Percentiles rank a stretch among this genome's conserved stretches.
Conservation (phyloP, 164 flowering plant species). For the Aristolochia californica region DNA sequence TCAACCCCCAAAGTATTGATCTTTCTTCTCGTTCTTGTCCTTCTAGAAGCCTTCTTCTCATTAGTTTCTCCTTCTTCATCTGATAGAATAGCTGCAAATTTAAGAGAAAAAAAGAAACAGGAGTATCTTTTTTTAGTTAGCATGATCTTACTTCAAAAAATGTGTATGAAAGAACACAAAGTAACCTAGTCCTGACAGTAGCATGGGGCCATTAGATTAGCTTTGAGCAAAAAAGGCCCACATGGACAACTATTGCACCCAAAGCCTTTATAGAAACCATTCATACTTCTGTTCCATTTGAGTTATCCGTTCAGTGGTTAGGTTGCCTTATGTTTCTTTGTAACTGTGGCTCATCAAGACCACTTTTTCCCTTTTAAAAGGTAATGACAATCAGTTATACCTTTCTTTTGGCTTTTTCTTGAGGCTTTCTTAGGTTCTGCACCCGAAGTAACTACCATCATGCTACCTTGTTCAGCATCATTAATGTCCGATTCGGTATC, state of each 20-base stretch:
- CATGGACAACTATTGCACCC: neutral
- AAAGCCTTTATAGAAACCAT: neutral
- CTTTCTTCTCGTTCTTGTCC: conserved; percentile 33
- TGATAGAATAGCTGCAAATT: conserved; percentile 25
- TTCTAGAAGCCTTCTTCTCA: conserved; percentile 31
- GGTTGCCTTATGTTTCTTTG: too few relatives aligned
- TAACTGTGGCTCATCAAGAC: neutral
- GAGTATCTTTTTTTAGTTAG: neutral
- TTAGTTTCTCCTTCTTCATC: conserved; percentile 22
- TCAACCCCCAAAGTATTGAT: conserved; percentile 18
- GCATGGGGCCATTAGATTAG: neutral
- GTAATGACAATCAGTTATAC: conserved; percentile 12
- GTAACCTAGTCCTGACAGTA: neutral
- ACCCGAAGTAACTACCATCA: conserved; percentile 5
- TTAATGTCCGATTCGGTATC: neutral
- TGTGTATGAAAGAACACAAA: neutral
- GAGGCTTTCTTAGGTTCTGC: conserved; percentile 17
- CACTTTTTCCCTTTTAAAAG: neutral
- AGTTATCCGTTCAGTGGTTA: neutral
- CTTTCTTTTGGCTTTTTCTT: conserved; percentile 35
- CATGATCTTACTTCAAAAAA: too few relatives aligned
- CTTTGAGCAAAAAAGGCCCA: neutral
- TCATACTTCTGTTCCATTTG: neutral
- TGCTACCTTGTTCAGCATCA: neutral
- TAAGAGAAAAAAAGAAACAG: neutral